Conservation (phyloP, 805 yeast genomes). For the Kuraishia borneana region DNA sequence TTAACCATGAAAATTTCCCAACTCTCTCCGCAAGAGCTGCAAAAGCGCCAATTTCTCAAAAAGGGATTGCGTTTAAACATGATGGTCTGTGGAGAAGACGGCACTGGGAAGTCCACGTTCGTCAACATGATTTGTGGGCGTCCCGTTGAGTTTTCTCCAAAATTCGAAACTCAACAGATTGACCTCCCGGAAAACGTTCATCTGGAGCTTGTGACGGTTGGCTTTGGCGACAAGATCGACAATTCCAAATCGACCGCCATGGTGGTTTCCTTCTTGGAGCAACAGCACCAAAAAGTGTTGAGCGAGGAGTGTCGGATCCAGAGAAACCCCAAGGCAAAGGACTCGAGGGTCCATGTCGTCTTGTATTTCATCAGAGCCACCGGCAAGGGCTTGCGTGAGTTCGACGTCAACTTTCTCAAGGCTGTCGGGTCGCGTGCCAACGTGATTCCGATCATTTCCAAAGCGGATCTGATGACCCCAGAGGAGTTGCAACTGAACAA, state of each 20-base stretch:
- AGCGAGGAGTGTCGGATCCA: constrained; percentile 63
- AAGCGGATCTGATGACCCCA: constrained; percentile 62
- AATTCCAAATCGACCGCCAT: constrained; percentile 49
- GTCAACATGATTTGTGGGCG: constrained; percentile 67
- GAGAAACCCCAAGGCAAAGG: constrained; percentile 29
- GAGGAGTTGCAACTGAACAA: constrained; percentile 37
- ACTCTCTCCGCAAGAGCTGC: constrained; percentile 21
- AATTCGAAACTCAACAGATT: constrained; percentile 40
- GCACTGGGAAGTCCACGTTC: constrained; percentile 72
- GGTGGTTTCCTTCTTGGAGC: constrained; percentile 61
- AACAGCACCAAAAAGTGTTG: constrained; percentile 58
- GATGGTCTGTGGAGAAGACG: constrained; percentile 78
- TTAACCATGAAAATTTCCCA: too few relatives aligned
- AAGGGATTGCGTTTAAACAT: constrained; percentile 26
- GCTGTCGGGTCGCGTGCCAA: constrained; percentile 60
- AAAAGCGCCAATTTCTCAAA: constrained; percentile 34
- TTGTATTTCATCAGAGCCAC: constrained; percentile 73
- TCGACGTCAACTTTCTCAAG: constrained; percentile 64
- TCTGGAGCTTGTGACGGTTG: constrained; percentile 60
- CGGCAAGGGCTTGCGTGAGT: constrained; percentile 48
- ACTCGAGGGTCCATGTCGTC: constrained; percentile 75
- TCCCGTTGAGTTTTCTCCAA: constrained; percentile 48
- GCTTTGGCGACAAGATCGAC: constrained; percentile 64
- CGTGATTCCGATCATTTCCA: constrained; percentile 72
- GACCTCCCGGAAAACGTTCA: too few relatives aligned